Percentiles rank a stretch among this genome's conserved stretches.
These are phyloP conservation scores for Mycena amicta DNA, from an alignment of 768 basidiomycete species.

Conservation along the genomic window DNA sequence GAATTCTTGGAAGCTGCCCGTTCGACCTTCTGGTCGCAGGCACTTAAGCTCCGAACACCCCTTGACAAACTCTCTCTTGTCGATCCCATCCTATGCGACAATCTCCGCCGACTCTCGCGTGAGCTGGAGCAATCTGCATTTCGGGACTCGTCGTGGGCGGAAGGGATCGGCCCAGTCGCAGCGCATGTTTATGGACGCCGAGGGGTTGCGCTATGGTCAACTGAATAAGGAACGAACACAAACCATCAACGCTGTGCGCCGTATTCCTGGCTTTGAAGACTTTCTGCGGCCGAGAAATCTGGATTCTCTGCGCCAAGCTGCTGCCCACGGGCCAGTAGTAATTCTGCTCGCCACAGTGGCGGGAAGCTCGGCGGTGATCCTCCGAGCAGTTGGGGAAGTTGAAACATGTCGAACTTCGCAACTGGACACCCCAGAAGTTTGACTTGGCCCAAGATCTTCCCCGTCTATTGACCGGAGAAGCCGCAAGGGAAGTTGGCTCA, in stretches of 20 bases:
- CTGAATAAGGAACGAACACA: slow-evolving; percentile 25
- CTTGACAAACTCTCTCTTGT: not conserved
- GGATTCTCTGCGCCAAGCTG: not conserved
- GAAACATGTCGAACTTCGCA: no score
- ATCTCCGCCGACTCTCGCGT: not conserved
- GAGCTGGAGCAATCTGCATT: slow-evolving; percentile 11
- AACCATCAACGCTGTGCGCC: slow-evolving; percentile 15
- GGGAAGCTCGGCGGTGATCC: no score
- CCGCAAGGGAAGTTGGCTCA: no score
- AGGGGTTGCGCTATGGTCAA: slow-evolving; percentile 13
- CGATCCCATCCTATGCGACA: not conserved
- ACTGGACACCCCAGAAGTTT: no score
- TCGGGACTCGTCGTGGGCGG: slow-evolving; percentile 15
- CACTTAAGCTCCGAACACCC: slow-evolving; percentile 7
- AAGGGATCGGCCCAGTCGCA: slow-evolving; percentile 3
- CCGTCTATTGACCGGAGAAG: no score
- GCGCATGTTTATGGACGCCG: slow-evolving; percentile 18
- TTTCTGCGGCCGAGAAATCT: slow-evolving; percentile 24
- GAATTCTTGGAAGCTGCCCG: slow-evolving; percentile 11
- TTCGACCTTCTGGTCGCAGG: slow-evolving; percentile 12
- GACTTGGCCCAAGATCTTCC: no score
- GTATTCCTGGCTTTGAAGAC: slow-evolving; percentile 21
- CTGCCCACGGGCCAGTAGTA: slow-evolving; percentile 12
- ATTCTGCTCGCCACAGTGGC: slow-evolving; percentile 15
- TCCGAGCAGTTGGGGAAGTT: no score